Evolutionary conservation across 805 yeast species (phyloP), one percentile per base, ranked within the genome.

Genomic region (Limtongia smithiae): DNA sequence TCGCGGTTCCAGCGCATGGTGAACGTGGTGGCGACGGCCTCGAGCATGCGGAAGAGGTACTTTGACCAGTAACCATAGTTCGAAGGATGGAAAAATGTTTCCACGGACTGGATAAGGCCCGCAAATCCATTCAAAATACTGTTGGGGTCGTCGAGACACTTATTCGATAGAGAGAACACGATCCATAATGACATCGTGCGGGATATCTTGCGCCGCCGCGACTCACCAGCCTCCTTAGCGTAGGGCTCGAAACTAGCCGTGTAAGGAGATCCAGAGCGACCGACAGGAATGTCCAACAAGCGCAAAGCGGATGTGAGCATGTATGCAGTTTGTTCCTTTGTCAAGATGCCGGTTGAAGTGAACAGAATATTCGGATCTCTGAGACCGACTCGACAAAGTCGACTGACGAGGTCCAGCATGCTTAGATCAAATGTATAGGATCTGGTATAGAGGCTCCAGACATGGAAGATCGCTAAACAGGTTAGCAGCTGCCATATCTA

Each of bases 51-150:
- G 0, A 94, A 75, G 27, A 91, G 77, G 3, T 82, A 70, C 24
- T 75, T 67, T 0, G 95, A 77, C 97, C 97, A 90, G n/a, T 76
- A 75, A 0, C 96, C 97, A n/a, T 74, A 66, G 64, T 90, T 90
- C 0, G 97, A 89, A 5, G 98, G 98, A 65, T 93, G 97, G 2
- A 81, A 82, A 66, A 83, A 86, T 17, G 96, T 85, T 54, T 79
- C 83, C 4, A 89, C 71, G 0, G 95, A 80, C 46, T 80, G 80
- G n/a, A 84, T 59, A 24, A 85, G 69, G 0, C 79, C 73, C 28
- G 44, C 44, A 17, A 51, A 20, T 8, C 46, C 50, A 9, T 37
- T 38, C n/a, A 51, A 31, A 2, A 39, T 37, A 18, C 46, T 25
- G 21, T 50, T 44, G 11, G 30, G 25, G 0, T 86, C 83, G 17